These are phyloP conservation scores for Carpinus fangiana DNA, from an alignment of 306 rosid species.

Conservation along the genomic window DNA sequence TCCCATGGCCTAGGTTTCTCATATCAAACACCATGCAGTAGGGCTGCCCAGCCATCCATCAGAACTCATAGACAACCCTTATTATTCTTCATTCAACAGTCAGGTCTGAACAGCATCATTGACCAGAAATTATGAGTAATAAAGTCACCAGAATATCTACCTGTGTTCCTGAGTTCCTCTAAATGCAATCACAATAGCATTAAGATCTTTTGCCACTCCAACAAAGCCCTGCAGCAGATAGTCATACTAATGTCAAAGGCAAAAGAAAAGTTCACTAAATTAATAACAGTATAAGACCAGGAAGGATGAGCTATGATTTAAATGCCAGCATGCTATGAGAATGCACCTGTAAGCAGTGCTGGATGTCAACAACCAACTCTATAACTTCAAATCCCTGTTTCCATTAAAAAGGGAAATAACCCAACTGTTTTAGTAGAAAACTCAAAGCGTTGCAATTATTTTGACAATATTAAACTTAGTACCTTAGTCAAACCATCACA, in stretches of 20 bases:
- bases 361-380: constrained; percentile 87
- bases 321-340: constrained; percentile 18
- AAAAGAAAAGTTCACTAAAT: background rate
- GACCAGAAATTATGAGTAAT: background rate
- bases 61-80: background rate
- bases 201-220: constrained; percentile 78
- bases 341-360: constrained; percentile 92
- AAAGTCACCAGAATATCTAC: constrained; percentile 33
- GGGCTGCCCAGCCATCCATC: background rate
- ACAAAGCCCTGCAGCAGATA: constrained; percentile 67
- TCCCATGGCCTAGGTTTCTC: too few species aligned
- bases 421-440: constrained; percentile 24
- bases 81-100: constrained; percentile 9
- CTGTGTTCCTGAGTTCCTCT: constrained; percentile 97
- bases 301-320: constrained; percentile 5
- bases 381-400: constrained; percentile 91
- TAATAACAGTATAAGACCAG: constrained; percentile 9
- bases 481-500: constrained; percentile 83
- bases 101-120: background rate
- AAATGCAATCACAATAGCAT: constrained; percentile 84
- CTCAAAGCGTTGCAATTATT: constrained; percentile 11
- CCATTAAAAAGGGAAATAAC: constrained; percentile 35
- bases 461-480: constrained; percentile 31
- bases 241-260: constrained; percentile 21
- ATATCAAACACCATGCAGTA: background rate